A percentile compares a stretch with the other conserved stretches of the same genome.
Conservation (phyloP, 1,284 basidiomycete species). For the Polyporus tsugae region DNA sequence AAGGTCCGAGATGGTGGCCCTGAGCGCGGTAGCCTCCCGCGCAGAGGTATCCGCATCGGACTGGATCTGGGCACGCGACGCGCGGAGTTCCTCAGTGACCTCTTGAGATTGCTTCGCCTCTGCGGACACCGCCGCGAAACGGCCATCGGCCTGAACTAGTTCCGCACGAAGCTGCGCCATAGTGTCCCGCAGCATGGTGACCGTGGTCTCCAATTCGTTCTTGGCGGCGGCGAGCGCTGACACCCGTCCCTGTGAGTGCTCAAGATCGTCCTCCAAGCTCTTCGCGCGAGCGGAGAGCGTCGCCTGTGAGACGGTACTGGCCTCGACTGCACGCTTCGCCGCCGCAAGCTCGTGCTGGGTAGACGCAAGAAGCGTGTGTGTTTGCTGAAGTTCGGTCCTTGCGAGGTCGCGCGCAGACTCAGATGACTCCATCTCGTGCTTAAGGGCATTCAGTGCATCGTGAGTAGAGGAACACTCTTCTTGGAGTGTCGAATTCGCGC, state of each 20-base stretch:
- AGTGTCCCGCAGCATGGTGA: conserved; percentile 22
- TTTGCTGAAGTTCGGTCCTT: conserved; percentile 12
- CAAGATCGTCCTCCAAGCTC: conserved; percentile 21
- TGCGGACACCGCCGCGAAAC: conserved; percentile 11
- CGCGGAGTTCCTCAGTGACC: conserved; percentile 21
- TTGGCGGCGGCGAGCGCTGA: conserved; percentile 19
- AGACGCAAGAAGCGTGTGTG: background rate
- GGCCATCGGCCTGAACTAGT: conserved; percentile 25
- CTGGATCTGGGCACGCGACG: conserved; percentile 19
- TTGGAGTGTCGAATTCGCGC: background rate
- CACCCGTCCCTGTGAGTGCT: conserved; percentile 11
- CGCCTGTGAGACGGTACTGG: conserved; percentile 10
- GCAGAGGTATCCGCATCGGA: conserved; percentile 25
- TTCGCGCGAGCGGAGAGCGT: conserved; percentile 15
- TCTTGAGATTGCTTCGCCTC: conserved; percentile 23
- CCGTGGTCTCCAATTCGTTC: conserved; percentile 16
- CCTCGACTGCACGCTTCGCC: conserved; percentile 10
- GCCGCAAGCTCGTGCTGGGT: conserved; percentile 15
- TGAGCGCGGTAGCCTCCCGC: conserved; percentile 21
- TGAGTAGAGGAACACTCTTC: conserved; percentile 6
- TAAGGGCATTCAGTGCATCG: background rate
- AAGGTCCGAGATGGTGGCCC: conserved; percentile 31
- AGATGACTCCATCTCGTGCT: conserved; percentile 9
- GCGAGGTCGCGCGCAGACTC: background rate
- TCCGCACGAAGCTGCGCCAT: conserved; percentile 21